Conservation (phyloP, 768 basidiomycete species). For the Punctularia strigosozonata region DNA sequence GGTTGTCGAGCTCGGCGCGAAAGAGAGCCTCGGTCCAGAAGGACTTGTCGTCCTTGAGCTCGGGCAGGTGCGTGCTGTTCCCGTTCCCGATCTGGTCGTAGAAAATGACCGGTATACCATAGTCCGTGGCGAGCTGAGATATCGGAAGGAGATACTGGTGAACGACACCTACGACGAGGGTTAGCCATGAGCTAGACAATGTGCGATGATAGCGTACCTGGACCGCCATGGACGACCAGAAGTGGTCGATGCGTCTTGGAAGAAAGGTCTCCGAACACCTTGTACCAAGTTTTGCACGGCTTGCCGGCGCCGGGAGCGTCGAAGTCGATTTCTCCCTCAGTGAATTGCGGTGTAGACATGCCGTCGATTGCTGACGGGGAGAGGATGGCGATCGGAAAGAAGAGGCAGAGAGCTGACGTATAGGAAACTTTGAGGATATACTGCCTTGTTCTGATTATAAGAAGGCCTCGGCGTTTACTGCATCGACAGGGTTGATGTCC, state of each 20-base stretch:
- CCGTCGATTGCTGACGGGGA: too few species aligned
- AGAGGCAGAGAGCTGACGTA: too few species aligned
- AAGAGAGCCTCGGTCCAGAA: conserved; percentile 45
- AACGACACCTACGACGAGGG: too few species aligned
- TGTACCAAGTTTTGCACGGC: conserved; percentile 38
- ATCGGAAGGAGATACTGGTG: conserved; percentile 30
- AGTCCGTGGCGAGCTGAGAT: conserved; percentile 23
- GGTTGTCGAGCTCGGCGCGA: conserved; percentile 36
- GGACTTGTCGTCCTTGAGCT: conserved; percentile 29
- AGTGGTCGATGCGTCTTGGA: conserved; percentile 24
- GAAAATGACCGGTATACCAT: conserved; percentile 34
- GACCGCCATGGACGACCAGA: conserved; percentile 43
- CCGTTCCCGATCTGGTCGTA: conserved; percentile 49
- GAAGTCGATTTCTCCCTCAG: too few species aligned
- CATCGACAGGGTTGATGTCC: too few species aligned
- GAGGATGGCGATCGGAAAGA: too few species aligned
- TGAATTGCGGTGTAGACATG: too few species aligned
- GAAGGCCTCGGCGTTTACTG: too few species aligned
- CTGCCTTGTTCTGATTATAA: too few species aligned
- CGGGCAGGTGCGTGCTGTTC: conserved; percentile 41
- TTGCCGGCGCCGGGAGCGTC: conserved; percentile 19
- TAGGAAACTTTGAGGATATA: too few species aligned
- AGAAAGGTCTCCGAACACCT: conserved; percentile 31
- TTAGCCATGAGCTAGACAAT: too few species aligned
- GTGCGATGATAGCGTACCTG: conserved; percentile 33